Base-by-base conservation (phyloP, 768 basidiomycete genomes). In the Podaxis sp. region DNA sequence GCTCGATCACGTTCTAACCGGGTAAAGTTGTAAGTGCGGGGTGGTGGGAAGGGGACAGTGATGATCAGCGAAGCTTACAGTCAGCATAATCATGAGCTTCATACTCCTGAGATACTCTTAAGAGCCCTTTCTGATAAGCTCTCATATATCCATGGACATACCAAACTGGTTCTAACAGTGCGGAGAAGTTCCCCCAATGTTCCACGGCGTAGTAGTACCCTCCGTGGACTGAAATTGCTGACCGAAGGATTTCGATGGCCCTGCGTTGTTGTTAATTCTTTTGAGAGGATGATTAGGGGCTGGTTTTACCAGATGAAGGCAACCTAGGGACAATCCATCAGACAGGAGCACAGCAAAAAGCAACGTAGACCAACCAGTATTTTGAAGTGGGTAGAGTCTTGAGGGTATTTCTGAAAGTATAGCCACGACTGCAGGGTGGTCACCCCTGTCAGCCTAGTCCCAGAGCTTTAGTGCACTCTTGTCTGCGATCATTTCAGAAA, bases 31-130 rank as follows among this genome's bases (percentile, higher is more conserved):
- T 27, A 14, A 48, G 21, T 23, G 18, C 3, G 25, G 13, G 9
- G 9, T 16, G 9, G 9, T 16, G 40, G 6, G 38, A 40, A 42
- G 23, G 38, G 18, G 1, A 46, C 18, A 21, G 44, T 21, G 55
- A 56, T 56, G 44, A 35, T 35, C 16, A 44, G 14, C 5, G n/a
- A 4, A 23, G 37, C 52, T 38, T 11, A 60, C 59, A 16, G 59
- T 60, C 51, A 60, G 27, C 51, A 60, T 53, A 14, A 60, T 54
- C 59, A 60, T 60, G 1, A 60, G 51, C 40, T 60, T 60, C 59
- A 60, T 60, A 23, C 50, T 60, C 59, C 59, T 60, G 16, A 16
- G 23, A 42, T 6, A 27, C 13, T 9, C 18, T 11, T 48, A 23
- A 48, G 47, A 23, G 14, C 47, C 23, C 27, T 27, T 21, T 48